These are phyloP conservation scores for Colletotrichum truncatum DNA, from an alignment of 2,329 filamentous ascomycete genomes.

Conservation along the genomic window DNA sequence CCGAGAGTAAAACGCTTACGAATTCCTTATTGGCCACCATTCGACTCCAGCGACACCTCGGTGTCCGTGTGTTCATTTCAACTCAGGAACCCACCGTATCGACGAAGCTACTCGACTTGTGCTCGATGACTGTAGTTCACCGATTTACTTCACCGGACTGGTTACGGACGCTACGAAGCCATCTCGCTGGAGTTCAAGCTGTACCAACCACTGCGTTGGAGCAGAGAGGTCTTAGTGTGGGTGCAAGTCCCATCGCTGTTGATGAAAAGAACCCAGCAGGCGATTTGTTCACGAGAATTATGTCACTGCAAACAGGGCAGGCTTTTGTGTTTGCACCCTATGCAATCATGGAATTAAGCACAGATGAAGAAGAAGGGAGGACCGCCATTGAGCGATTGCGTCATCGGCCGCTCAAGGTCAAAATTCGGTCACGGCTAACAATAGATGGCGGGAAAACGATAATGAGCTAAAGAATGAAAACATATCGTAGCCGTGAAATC, in stretches of 20 bases:
- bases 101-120: conserved; percentile 74
- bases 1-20: conserved; percentile 67
- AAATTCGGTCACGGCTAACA: too few species aligned
- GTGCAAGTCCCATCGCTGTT: conserved; percentile 17
- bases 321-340: conserved; percentile 58
- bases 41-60: conserved; percentile 76
- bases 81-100: conserved; percentile 83
- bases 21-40: conserved; percentile 70
- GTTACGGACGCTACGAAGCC: conserved; percentile 38
- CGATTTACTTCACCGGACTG: conserved; percentile 64
- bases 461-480: too few species aligned
- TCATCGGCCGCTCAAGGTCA: too few species aligned
- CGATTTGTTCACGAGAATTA: conserved; percentile 52
- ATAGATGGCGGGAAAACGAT: too few species aligned
- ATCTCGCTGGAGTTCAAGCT: conserved; percentile 40
- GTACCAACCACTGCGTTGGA: conserved; percentile 4
- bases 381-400: too few species aligned
- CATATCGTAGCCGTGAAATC: too few species aligned
- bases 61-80: conserved; percentile 73
- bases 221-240: neutral
- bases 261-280: conserved; percentile 33
- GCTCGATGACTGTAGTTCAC: conserved; percentile 77
- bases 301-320: conserved; percentile 53
- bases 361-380: too few species aligned
- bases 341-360: too few species aligned